Evolutionary conservation across 169 alveolate genomes (phyloP).

Genomic region (Plasmodium vinckei): DNA sequence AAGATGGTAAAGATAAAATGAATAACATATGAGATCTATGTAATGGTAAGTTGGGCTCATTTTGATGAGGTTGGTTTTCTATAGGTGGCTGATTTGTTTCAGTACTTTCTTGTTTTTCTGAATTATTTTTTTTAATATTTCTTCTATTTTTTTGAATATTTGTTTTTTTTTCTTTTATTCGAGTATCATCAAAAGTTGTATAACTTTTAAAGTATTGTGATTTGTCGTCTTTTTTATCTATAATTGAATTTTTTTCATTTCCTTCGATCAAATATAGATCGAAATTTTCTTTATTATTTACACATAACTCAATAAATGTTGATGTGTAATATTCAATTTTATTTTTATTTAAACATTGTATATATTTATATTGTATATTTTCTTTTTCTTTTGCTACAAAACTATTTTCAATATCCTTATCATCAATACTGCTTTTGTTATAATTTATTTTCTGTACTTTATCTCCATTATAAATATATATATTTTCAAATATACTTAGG

Average conservation of each 20-base stretch:
- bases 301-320: constrained; percentile 22
- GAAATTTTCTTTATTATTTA: constrained; percentile 23
- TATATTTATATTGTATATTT: constrained; percentile 1
- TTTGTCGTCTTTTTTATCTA: not conserved
- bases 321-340: constrained; percentile 41
- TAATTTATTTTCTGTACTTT: constrained; percentile 23
- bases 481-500: constrained; percentile 57
- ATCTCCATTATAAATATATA: constrained; percentile 41
- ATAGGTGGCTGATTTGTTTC: not conserved
- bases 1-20: constrained; percentile 29
- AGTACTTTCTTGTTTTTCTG: not conserved
- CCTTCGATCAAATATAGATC: constrained; percentile 64
- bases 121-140: not conserved
- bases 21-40: constrained; percentile 65
- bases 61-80: too few relatives aligned
- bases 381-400: constrained; percentile 18
- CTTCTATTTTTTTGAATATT: not conserved
- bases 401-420: not conserved
- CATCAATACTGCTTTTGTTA: not conserved
- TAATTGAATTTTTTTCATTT: not conserved
- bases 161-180: constrained; percentile 18
- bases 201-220: not conserved
- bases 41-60: constrained; percentile 31
- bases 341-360: constrained; percentile 1
- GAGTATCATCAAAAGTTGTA: not conserved